Evolutionary conservation across 331 rosid species (phyloP), one percentile per base, ranked within the genome.

Genomic region (Acacia pycnantha): DNA sequence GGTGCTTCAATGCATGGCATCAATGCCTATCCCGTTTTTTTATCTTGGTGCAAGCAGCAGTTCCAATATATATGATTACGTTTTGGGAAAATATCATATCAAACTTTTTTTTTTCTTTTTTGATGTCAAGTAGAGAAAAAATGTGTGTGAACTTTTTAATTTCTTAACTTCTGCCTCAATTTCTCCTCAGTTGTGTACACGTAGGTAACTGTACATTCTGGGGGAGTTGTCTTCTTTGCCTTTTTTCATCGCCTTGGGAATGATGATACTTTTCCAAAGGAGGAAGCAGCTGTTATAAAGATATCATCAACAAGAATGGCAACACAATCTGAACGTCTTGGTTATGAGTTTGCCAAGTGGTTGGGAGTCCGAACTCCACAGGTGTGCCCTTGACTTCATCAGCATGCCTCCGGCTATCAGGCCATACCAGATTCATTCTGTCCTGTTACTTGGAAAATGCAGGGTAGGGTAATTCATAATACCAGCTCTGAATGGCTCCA

Each of bases 181-280:
- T 67, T 82, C 80, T 82, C 67, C 48, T 83, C 58, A 37, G 72
- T 84, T 89, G 58, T 90, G 78, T 85, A 80, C 87, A 64, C 79
- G 70, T 82, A 93, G 99, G 91, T 96, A 53, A 93, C 98, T 2
- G 99, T 96, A 71, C 94, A 96, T 87, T 96, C 98, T 14, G 98
- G 99, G 82, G 99, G 99, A 83, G 97, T 96, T 62, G 98, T 96
- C 84, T 96, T 96, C 90, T 96, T 96, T 92, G 94, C 95, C 77
- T 74, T 96, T 62, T 96, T 93, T 87, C 92, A 82, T 82, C 88
- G 80, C 59, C 75, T 69, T 8, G 88, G 80, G 77, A 84, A 67
- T 46, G 89, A 88, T 41, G 90, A 83, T 73, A 48, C 68, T 73
- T 68, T 22, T 74, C 79, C 92, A 50, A 92, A 88, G 86, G 98